Conservation (phyloP, 352 stramenopile genomes). For the Pythium diclinum region DNA sequence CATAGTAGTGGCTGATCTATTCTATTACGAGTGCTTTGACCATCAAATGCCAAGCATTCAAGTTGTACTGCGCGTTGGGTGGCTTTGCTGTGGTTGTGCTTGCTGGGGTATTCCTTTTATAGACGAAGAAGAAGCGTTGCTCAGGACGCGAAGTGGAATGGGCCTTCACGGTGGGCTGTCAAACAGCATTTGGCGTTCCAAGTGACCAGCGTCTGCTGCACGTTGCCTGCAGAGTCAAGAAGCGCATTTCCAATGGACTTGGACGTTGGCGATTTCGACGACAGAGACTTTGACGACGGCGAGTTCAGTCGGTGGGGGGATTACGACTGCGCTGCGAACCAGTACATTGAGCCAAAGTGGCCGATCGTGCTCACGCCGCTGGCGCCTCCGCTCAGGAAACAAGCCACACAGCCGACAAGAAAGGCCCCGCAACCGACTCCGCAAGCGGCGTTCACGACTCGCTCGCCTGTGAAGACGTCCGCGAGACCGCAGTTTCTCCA, state of each 20-base stretch:
- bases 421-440: not conserved
- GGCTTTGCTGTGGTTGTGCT: too few relatives aligned
- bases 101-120: not conserved
- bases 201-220: not conserved
- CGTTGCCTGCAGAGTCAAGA: not conserved
- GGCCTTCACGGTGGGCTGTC: not conserved
- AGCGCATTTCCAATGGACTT: not conserved
- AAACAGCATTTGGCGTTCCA: not conserved
- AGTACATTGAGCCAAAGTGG: not conserved
- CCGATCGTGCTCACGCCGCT: not conserved
- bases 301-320: not conserved
- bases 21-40: not conserved
- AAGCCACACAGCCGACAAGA: not conserved
- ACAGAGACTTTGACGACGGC: not conserved
- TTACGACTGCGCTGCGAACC: not conserved
- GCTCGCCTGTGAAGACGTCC: not conserved
- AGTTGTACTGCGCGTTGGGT: not conserved
- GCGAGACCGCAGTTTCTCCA: not conserved
- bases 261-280: not conserved
- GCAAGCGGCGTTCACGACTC: too few relatives aligned
- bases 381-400: not conserved
- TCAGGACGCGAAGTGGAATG: not conserved
- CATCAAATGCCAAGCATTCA: not conserved
- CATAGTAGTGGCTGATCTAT: conserved; percentile 4
- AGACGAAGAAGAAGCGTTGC: not conserved